Base-by-base conservation (phyloP, 306 rosid species). In the Cicer chorassanicum region DNA sequence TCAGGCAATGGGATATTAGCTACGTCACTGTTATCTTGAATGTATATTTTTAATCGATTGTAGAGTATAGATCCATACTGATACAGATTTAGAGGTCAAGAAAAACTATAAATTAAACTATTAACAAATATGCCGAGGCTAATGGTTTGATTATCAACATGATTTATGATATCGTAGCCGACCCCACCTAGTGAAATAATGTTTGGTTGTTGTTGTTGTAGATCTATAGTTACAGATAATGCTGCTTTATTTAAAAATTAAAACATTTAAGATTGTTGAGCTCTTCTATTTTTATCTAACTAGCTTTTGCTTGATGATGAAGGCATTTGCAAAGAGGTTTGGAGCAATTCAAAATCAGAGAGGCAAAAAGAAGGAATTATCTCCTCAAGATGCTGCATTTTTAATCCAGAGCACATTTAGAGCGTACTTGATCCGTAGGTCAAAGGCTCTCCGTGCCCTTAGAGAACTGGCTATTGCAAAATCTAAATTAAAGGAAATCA, bases 301-400 rank as follows among this genome's bases (percentile, higher is more conserved):
- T 66, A 66, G 40, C 70, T 16, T 24, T 76, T 71, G 40, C 49
- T 81, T 82, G 62, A 71, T 80, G 65, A 56, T 36, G 55, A 83
- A 90, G 98, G 96, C 95, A 66, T 93, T 89, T 87, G 89, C 89
- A 43, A 90, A 68, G 86, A 89, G 92, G 84, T 68, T 70, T 76
- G 86, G 91, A 80, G 87, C 82, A 78, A 72, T 71, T 40, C 80
- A 71, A 81, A 83, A 38, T 42, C 60, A 15, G 36, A 89, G 79
- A 79, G 96, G 97, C 8, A 93, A 93, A 88, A 91, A 62, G 89
- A 93, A 93, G 92, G 93, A 89, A 61, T 41, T 88, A 75, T 93
- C 97, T 65, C 88, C 91, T 53, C 97, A 89, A 82, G 98, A 91
- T 79, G 97, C 98, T 72, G 98, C 97, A 21, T 57, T 82, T 75